Evolutionary conservation across 2,329 filamentous ascomycete genomes (phyloP).

Genomic region (Monilinia fructigena): DNA sequence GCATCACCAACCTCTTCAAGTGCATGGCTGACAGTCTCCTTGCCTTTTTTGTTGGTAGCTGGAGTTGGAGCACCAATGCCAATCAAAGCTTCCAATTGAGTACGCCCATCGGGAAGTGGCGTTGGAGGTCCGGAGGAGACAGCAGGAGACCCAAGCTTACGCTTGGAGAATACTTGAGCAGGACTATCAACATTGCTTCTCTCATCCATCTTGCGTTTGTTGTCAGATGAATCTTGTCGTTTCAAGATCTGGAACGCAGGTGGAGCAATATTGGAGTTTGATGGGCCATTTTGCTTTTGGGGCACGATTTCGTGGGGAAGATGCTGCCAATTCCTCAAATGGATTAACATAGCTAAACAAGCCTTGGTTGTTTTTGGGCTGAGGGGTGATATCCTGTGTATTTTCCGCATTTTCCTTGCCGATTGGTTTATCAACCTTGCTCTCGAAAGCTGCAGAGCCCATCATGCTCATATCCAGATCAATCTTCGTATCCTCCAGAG

Average conservation of each 20-base stretch:
- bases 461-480: slow-evolving; percentile 43
- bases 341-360: slow-evolving; percentile 71
- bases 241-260: slow-evolving; percentile 40
- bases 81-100: slow-evolving; percentile 41
- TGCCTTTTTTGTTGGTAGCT: slow-evolving; percentile 36
- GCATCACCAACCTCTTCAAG: slow-evolving; percentile 29
- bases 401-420: slow-evolving; percentile 35
- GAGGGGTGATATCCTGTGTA: slow-evolving; percentile 21
- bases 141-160: slow-evolving; percentile 35
- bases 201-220: slow-evolving; percentile 38
- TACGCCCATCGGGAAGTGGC: slow-evolving; percentile 39
- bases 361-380: slow-evolving; percentile 31
- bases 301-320: slow-evolving; percentile 59
- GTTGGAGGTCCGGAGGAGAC: slow-evolving; percentile 35
- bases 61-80: slow-evolving; percentile 36
- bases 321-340: slow-evolving; percentile 67
- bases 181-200: slow-evolving; percentile 34
- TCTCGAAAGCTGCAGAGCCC: slow-evolving; percentile 31
- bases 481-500: slow-evolving; percentile 44
- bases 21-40: slow-evolving; percentile 70
- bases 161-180: slow-evolving; percentile 32
- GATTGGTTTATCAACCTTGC: slow-evolving; percentile 24
- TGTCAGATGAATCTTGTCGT: slow-evolving; percentile 35
- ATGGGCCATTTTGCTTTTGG: slow-evolving; percentile 48
- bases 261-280: slow-evolving; percentile 33